Evolutionary conservation across 2,329 filamentous ascomycete species (phyloP).

Genomic region (Xylaria multiplex): DNA sequence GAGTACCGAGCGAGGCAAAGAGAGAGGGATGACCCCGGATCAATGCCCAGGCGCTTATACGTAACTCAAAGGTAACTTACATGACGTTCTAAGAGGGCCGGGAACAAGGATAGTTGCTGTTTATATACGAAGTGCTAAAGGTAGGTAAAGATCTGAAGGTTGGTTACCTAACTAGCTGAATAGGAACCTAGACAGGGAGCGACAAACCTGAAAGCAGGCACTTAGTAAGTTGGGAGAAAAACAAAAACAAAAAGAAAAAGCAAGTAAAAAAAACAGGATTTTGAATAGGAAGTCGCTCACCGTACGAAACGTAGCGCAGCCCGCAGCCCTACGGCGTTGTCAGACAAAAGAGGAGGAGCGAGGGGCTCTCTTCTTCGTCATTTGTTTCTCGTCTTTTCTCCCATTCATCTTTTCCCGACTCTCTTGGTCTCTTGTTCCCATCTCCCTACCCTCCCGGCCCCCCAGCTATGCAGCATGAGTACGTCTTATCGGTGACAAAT

Average conservation of each 20-base stretch:
- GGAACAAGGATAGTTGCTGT: no score
- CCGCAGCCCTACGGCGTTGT: conserved; percentile 25
- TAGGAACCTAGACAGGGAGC: conserved; percentile 1
- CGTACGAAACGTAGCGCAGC: conserved; percentile 21
- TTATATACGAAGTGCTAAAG: background rate
- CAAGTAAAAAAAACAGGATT: conserved; percentile 15
- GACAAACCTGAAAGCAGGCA: background rate
- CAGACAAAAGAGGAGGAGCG: conserved; percentile 19
- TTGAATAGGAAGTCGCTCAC: conserved; percentile 26
- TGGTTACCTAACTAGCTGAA: background rate
- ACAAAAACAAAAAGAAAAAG: conserved; percentile 10
- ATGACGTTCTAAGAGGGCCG: conserved; percentile 8
- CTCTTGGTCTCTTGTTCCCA: background rate
- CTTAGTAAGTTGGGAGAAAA: background rate
- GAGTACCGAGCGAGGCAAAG: conserved; percentile 18
- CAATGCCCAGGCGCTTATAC: conserved; percentile 10
- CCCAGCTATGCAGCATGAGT: background rate
- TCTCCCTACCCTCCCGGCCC: no score
- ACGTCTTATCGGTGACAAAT: background rate
- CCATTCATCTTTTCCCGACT: background rate
- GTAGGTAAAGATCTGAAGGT: background rate
- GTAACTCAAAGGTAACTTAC: background rate
- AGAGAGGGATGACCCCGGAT: conserved; percentile 1
- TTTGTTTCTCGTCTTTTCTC: conserved; percentile 18
- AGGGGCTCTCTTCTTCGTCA: conserved; percentile 26